These are phyloP conservation scores for Mycena chlorophos DNA, from an alignment of 768 basidiomycete genomes.

Conservation along the genomic window DNA sequence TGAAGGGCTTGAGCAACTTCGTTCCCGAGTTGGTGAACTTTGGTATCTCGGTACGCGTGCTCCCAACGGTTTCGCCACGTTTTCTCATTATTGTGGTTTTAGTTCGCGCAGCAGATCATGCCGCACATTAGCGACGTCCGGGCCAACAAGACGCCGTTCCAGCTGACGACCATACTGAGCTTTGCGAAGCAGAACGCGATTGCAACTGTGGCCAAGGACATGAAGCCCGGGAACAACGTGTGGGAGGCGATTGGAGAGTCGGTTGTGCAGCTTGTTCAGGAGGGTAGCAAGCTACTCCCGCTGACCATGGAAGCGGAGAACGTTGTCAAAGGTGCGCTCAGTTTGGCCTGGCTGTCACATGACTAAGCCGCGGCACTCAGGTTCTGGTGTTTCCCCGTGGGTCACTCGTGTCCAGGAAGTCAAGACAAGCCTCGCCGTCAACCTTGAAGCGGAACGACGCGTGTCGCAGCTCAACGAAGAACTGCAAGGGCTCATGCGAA, in stretches of 20 bases:
- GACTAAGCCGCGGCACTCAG: constrained; percentile 36
- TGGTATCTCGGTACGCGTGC: constrained; percentile 71
- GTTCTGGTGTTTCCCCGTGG: constrained; percentile 83
- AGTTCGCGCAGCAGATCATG: constrained; percentile 90
- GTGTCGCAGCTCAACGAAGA: constrained; percentile 86
- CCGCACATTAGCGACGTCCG: constrained; percentile 84
- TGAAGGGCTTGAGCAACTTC: constrained; percentile 68
- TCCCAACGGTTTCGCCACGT: background rate
- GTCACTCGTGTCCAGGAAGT: constrained; percentile 77
- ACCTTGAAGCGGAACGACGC: constrained; percentile 90
- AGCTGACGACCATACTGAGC: constrained; percentile 65
- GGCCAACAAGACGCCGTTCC: constrained; percentile 74
- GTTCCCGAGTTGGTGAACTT: constrained; percentile 87
- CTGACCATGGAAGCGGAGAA: constrained; percentile 74
- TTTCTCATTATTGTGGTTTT: constrained; percentile 31
- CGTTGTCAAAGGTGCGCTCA: constrained; percentile 70
- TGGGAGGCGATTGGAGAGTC: constrained; percentile 80
- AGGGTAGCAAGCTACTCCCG: constrained; percentile 70
- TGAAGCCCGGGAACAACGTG: constrained; percentile 61
- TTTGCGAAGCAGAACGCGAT: constrained; percentile 74
- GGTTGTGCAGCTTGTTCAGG: constrained; percentile 67
- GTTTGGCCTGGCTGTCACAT: background rate
- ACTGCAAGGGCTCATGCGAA: constrained; percentile 82
- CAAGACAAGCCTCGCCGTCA: constrained; percentile 78
- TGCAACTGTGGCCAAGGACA: constrained; percentile 66